Conservation (phyloP, 495 filamentous ascomycete species). For the Xylaria palmicola region DNA sequence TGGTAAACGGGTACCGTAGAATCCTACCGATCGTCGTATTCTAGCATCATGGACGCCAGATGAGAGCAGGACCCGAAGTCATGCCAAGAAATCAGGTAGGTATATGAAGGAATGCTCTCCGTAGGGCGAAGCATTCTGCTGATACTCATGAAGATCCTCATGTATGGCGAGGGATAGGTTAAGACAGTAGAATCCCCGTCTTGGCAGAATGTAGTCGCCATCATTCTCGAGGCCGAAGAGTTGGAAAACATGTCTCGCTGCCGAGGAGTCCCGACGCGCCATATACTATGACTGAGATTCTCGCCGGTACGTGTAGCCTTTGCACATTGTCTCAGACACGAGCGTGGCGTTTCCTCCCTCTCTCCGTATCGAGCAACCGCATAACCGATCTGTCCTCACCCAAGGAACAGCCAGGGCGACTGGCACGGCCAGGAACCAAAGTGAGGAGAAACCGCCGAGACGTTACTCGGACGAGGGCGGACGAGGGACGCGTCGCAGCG, state of each 20-base stretch:
- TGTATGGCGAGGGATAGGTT: constrained; percentile 19
- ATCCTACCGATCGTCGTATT: background rate
- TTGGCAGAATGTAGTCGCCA: background rate
- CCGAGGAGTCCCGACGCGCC: background rate
- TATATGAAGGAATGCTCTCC: constrained; percentile 4
- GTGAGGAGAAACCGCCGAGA: too few species aligned
- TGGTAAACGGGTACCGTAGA: background rate
- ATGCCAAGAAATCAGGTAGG: constrained; percentile 23
- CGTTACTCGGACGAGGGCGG: too few species aligned
- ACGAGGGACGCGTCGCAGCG: too few species aligned
- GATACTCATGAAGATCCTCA: constrained; percentile 24
- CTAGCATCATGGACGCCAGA: background rate
- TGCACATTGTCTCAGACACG: background rate
- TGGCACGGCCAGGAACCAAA: too few species aligned
- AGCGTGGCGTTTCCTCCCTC: background rate
- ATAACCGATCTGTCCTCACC: constrained; percentile 1
- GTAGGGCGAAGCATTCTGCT: constrained; percentile 6
- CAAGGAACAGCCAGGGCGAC: too few species aligned
- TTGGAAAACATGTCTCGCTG: background rate
- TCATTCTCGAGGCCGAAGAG: background rate
- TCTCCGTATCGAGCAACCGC: background rate
- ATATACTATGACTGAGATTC: background rate
- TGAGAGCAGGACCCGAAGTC: too few species aligned
- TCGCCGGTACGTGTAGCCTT: background rate
- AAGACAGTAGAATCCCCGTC: constrained; percentile 26